Percentiles rank a stretch among this genome's conserved stretches.
phyloP scores from a whole-genome alignment of 2,329 filamentous ascomycete genomes.

The Penicillium sp. region DNA sequence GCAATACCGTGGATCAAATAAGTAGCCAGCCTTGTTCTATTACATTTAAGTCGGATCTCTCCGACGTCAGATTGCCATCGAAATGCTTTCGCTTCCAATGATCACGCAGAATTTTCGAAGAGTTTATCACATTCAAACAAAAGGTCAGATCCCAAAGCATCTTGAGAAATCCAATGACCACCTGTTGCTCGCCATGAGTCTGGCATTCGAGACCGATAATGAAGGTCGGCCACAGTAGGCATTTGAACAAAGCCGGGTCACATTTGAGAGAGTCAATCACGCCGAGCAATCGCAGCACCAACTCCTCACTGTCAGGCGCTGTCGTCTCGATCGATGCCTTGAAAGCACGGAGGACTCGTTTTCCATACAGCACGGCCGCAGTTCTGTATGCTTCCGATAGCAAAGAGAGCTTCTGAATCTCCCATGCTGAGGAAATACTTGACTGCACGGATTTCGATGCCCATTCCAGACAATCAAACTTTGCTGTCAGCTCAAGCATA shows the following conservation, averaged over 20 bases:
- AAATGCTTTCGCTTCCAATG: conserved; percentile 13
- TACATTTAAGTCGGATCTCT: not conserved
- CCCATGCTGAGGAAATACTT: not conserved
- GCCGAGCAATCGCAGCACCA: not conserved
- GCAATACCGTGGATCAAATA: not conserved
- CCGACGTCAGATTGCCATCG: not conserved
- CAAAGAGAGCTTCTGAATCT: not conserved
- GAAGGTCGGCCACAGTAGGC: conserved; percentile 25
- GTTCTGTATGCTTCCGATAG: conserved; percentile 16
- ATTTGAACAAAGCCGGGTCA: conserved; percentile 20
- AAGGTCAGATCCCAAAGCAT: conserved; percentile 21
- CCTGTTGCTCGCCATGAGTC: not conserved
- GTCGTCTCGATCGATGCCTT: not conserved
- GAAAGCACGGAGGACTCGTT: conserved; percentile 8
- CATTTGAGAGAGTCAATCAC: conserved; percentile 7
- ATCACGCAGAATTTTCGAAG: conserved; percentile 17
- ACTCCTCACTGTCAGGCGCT: not conserved
- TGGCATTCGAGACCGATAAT: conserved; percentile 22
- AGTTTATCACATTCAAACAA: conserved; percentile 25
- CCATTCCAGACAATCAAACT: not conserved
- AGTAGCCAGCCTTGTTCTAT: not conserved
- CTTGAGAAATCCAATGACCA: conserved; percentile 1
- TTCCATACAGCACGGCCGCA: conserved; percentile 18
- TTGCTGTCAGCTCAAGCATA: not conserved
- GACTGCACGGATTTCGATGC: not conserved